Percentiles rank a stretch among this genome's conserved stretches.
Evolutionary conservation across 352 stramenopile species (phyloP).

Genomic region (Nothophytophthora sp.): DNA sequence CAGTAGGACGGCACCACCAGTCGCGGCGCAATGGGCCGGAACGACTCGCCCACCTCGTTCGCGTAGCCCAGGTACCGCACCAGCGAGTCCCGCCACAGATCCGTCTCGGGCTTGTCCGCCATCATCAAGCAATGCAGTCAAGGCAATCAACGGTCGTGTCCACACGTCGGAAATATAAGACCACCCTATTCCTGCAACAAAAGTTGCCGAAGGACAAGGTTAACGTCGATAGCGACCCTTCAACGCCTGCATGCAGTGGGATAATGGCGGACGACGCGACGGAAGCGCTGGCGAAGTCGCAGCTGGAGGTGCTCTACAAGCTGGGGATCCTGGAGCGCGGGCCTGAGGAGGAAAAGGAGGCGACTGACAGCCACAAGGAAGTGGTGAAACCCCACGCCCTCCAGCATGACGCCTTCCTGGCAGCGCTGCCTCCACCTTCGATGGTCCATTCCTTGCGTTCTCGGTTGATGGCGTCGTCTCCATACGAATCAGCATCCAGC

Average conservation of each 20-base stretch:
- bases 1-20: slow-evolving; percentile 76
- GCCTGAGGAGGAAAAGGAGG: slow-evolving; percentile 20
- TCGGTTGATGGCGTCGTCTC: background rate
- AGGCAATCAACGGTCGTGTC: too few relatives aligned
- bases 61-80: slow-evolving; percentile 89
- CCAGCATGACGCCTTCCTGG: slow-evolving; percentile 18
- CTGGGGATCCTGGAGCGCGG: slow-evolving; percentile 49
- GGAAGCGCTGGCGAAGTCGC: slow-evolving; percentile 39
- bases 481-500: slow-evolving; percentile 5
- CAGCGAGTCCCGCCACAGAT: slow-evolving; percentile 87
- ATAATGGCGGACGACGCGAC: slow-evolving; percentile 17
- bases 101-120: slow-evolving; percentile 16
- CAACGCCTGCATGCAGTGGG: slow-evolving; percentile 11
- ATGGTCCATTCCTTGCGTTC: slow-evolving; percentile 1
- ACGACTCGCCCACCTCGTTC: slow-evolving; percentile 90
- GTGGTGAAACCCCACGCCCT: background rate
- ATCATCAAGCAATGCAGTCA: background rate
- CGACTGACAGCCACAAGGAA: background rate
- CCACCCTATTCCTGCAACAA: too few relatives aligned
- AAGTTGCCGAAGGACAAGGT: too few relatives aligned
- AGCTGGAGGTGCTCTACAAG: slow-evolving; percentile 52
- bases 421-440: slow-evolving; percentile 23
- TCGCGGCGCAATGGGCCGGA: slow-evolving; percentile 74
- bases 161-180: slow-evolving; percentile 3
- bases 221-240: too few relatives aligned